Conservation (phyloP, 148 eudicot genomes). For the Drosera capensis region DNA sequence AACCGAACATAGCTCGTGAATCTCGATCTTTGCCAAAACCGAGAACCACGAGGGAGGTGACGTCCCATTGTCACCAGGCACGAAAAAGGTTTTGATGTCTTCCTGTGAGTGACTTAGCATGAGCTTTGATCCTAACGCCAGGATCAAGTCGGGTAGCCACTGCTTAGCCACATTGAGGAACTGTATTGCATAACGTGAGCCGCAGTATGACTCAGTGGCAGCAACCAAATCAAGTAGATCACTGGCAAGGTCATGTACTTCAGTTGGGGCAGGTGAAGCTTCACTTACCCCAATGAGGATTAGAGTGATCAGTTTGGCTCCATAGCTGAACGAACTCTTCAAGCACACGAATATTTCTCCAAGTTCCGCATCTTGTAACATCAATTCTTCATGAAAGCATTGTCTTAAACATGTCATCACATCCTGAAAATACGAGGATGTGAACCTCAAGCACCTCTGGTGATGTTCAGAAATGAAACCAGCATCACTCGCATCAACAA, state of each 20-base stretch:
- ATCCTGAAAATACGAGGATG: slow-evolving; percentile 29
- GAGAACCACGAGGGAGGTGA: slow-evolving; percentile 42
- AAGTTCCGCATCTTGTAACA: slow-evolving; percentile 36
- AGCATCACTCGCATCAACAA: slow-evolving; percentile 40
- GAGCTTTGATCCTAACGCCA: slow-evolving; percentile 48
- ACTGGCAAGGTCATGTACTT: slow-evolving; percentile 39
- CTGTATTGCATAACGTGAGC: slow-evolving; percentile 53
- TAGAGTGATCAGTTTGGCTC: slow-evolving; percentile 56
- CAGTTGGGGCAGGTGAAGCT: slow-evolving; percentile 21
- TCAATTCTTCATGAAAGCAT: slow-evolving; percentile 23
- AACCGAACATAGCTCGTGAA: slow-evolving; percentile 26
- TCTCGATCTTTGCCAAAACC: slow-evolving; percentile 48
- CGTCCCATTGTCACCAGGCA: slow-evolving; percentile 16
- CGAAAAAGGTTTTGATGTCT: slow-evolving; percentile 11
- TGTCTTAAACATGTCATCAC: slow-evolving; percentile 32
- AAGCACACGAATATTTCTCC: slow-evolving; percentile 40
- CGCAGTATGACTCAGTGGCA: slow-evolving; percentile 46
- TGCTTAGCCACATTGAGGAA: slow-evolving; percentile 35
- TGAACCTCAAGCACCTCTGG: slow-evolving; percentile 35
- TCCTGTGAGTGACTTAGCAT: slow-evolving; percentile 24
- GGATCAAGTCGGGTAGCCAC: slow-evolving; percentile 79
- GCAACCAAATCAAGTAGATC: slow-evolving; percentile 42
- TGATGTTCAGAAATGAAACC: slow-evolving; percentile 22
- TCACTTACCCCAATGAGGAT: slow-evolving; percentile 26
- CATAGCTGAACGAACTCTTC: slow-evolving; percentile 71